Evolutionary conservation across 2,329 filamentous ascomycete species (phyloP), one percentile per base, ranked within the genome.

Genomic region (Fusarium sp.): DNA sequence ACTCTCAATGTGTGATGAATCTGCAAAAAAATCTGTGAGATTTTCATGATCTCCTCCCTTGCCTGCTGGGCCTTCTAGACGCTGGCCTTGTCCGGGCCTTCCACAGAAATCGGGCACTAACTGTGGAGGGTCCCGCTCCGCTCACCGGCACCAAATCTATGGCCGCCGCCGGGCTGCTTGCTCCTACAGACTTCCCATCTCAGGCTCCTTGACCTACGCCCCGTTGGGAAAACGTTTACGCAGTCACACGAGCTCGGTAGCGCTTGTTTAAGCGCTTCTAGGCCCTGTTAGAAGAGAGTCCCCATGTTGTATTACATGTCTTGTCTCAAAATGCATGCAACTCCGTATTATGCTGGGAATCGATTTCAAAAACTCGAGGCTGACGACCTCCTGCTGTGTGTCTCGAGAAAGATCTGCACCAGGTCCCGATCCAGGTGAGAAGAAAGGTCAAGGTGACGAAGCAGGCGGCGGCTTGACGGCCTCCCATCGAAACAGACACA

Each of bases 31-130:
- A n/a, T 70, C 29, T 29, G 35, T 35, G 27, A 35, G 38, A 56
- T 42, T 70, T 42, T 65, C 37, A 50, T 67, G 40, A 64, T 52
- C 69, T 52, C 69, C 65, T 66, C 24, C 52, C 45, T 59, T 31
- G 38, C 57, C 56, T 50, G 27, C 27, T 29, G 27, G 45, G 24
- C 16, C 47, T 52, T 70, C 57, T 42, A 42, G 57, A 59, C 57
- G 34, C 56, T 56, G 40, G 45, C n/a, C 38, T 22, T 22, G 11
- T 22, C 42, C 20, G 20, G 42, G 52, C 29, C 37, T 64, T 29
- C 27, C 27, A 29, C 27, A 27, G 56, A 27, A 42, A 22, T 27
- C 45, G 42, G 45, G 45, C 45, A 50, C 64, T 27, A 24, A 38
- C 34, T 62, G 34, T 27, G 45, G 22, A 14, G n/a, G 42, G 42